Evolutionary conservation across 2,329 filamentous ascomycete species (phyloP).

Genomic region (Trichoderma semiorbis): DNA sequence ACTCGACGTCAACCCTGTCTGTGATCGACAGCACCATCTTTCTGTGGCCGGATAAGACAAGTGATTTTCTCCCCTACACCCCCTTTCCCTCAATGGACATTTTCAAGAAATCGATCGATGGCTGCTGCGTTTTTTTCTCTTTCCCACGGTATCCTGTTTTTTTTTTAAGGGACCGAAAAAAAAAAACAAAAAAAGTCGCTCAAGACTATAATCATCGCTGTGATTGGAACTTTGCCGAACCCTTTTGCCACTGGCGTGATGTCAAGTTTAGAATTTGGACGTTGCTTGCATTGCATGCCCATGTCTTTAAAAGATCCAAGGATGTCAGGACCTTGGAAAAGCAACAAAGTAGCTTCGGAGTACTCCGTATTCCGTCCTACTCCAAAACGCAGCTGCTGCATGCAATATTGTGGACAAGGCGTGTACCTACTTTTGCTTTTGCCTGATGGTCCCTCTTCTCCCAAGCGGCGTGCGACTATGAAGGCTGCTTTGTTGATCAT

Average conservation of each 20-base stretch:
- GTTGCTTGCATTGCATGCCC: neutral
- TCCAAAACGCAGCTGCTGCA: neutral
- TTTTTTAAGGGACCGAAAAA: neutral
- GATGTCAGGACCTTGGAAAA: neutral
- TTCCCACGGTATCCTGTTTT: neutral
- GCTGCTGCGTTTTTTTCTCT: neutral
- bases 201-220: neutral
- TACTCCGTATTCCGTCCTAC: neutral
- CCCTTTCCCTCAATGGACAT: neutral
- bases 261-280: neutral
- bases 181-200: neutral
- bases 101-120: neutral
- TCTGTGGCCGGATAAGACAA: neutral
- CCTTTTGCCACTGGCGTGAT: neutral
- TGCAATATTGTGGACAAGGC: neutral
- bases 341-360: neutral
- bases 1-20: neutral
- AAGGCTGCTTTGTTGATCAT: neutral
- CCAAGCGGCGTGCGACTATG: neutral
- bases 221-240: neutral
- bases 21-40: constrained; percentile 13
- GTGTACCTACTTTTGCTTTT: neutral
- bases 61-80: neutral
- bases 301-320: neutral
- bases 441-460: neutral